These are phyloP conservation scores for Phaeophleospora eucalypticola DNA, from an alignment of 2,329 filamentous ascomycete genomes.

Conservation along the genomic window DNA sequence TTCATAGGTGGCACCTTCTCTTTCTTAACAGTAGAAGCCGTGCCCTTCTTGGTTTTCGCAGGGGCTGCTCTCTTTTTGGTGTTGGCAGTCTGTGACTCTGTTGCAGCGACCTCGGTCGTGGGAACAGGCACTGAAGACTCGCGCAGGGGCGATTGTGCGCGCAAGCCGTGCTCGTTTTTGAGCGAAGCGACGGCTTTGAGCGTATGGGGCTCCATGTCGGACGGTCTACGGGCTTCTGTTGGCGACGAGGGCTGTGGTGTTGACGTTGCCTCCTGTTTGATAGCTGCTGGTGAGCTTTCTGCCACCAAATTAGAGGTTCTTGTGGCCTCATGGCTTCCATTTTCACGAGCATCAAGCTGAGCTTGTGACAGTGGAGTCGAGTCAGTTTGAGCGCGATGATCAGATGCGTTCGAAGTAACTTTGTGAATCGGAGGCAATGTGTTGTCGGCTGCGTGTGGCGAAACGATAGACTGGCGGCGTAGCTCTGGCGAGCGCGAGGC, in stretches of 20 bases:
- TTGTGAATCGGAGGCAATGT: slow-evolving; percentile 41
- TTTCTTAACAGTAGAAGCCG: slow-evolving; percentile 42
- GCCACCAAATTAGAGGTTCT: slow-evolving; percentile 1
- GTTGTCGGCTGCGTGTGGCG: slow-evolving; percentile 32
- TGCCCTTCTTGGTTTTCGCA: slow-evolving; percentile 42
- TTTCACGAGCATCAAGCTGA: background rate
- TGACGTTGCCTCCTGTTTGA: slow-evolving; percentile 40
- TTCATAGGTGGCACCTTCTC: slow-evolving; percentile 42
- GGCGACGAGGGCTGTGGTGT: slow-evolving; percentile 38
- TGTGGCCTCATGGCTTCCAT: slow-evolving; percentile 2
- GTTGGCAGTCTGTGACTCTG: slow-evolving; percentile 24
- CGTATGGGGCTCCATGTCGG: slow-evolving; percentile 37
- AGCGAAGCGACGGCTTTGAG: slow-evolving; percentile 42
- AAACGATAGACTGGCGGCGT: slow-evolving; percentile 34
- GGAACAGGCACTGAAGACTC: slow-evolving; percentile 40
- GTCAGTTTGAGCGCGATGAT: slow-evolving; percentile 1
- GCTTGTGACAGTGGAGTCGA: background rate
- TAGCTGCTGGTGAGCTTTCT: slow-evolving; percentile 28
- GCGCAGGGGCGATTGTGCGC: slow-evolving; percentile 35
- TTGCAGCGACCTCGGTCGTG: slow-evolving; percentile 32
- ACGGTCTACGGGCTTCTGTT: slow-evolving; percentile 18
- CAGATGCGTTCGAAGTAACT: slow-evolving; percentile 23
- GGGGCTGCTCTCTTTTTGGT: slow-evolving; percentile 47
- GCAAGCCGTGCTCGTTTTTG: slow-evolving; percentile 44
- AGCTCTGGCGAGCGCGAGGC: slow-evolving; percentile 44